Base-by-base conservation (phyloP, 2,329 filamentous ascomycete genomes). In the Aspergillus arachidicola region DNA sequence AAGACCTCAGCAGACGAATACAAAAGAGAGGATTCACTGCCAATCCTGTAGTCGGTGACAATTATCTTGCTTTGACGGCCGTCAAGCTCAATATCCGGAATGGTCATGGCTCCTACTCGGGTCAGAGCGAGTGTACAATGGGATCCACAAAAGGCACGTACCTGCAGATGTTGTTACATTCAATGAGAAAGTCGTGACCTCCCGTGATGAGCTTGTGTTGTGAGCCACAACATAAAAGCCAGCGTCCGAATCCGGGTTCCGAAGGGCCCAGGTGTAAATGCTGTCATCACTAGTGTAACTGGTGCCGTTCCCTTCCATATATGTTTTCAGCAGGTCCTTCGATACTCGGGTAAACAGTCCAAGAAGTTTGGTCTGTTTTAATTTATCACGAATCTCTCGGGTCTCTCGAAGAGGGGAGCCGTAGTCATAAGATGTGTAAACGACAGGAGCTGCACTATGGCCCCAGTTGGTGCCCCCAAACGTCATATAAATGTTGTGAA, bases 391-490 rank as follows among this genome's bases (percentile, higher is more conserved):
- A 38, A 86, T 78, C 62, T 86, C 80, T 4, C 85, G 78, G 4
- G 83, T 86, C 69, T 87, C 85, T 21, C 83, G 76, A 6, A 87
- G 72, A 0, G 84, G 83, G 0, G 85, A 83, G 10, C 78, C 76
- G 60, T 82, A 82, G 58, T 82, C 80, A 50, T 82, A 81, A 0
- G 69, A 74, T 9, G 76, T 80, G 63, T 85, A 86, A 0, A 86
- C 84, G 26, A 83, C 81, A 0, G 82, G 81, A 4, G 81, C 79
- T 46, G 79, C 81, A 53, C 77, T 80, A 58, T 86, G 82, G 9
- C 82, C 84, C 84, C 84, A 86, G 64, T 84, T 86, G 0, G 84
- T 86, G 1, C 84, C 84, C n/a, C 84, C 84, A 67, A 78, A 84
- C 0, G 80, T 78, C 75, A 86, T 85, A 66, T 86, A 86, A 16